Evolutionary conservation across 73 alveolate species (phyloP), one percentile per base, ranked within the genome.

Genomic region (Blepharisma stoltei): DNA sequence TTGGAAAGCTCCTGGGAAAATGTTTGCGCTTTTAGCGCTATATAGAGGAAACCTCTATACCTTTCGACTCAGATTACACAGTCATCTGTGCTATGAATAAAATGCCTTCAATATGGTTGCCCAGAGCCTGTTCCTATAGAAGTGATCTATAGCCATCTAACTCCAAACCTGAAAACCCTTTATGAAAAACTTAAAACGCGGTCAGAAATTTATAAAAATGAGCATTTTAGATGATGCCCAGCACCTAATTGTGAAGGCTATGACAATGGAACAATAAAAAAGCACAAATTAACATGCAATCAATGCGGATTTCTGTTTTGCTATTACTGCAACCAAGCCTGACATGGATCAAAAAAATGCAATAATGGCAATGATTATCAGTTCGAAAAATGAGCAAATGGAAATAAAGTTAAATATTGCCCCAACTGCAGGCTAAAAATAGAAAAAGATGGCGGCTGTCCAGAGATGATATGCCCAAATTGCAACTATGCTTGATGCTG

Each of bases 401-500:
- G 27, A 0, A 18, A 69, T 1, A 18, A 90, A 78, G 85, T 84
- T 77, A 71, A 85, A 54, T 66, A 68, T 67, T 91, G 97, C 71
- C 97, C 97, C 8, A 86, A 76, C 25, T 91, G 97, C 78, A 91
- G 86, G 78, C 82, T 78, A 0, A 78, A 80, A 38, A 80, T 92
- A 4, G 94, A 91, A 81, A 91, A 91, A 82, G 81, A 75, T 32
- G 89, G 83, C 60, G 97, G 97, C 11, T 91, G 97, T 86, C 87
- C 86, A 67, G 94, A 88, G 71, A 91, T 91, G 97, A 86, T 89
- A 14, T 91, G 97, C 55, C 53, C 89, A 18, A 67, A 67, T 48
- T 90, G 97, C 68, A 80, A 81, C n/a, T 84, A 70, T 77, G 81
- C 80, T 49, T 90, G 95, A 94, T 90, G 97, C 83, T 90, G 97